Conservation (phyloP, 2,329 filamentous ascomycete species). For the Seiridium unicorne region DNA sequence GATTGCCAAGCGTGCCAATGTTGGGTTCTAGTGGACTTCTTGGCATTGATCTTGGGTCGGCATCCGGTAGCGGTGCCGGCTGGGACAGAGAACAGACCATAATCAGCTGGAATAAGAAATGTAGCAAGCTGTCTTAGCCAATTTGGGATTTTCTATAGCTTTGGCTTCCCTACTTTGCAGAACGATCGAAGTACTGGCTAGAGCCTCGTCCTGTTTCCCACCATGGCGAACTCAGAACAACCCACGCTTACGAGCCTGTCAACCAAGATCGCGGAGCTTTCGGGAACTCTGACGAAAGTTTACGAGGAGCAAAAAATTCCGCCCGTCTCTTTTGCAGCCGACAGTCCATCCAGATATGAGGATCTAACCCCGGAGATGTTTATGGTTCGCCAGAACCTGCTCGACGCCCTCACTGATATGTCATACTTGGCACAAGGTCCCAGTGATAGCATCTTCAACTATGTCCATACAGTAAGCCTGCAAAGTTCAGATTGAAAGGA, state of each 20-base stretch:
- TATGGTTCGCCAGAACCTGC: slow-evolving; percentile 39
- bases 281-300: slow-evolving; percentile 36
- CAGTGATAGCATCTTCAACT: slow-evolving; percentile 48
- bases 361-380: slow-evolving; percentile 41
- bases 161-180: background rate
- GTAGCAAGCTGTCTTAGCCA: no score
- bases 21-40: no score
- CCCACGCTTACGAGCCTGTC: slow-evolving; percentile 41
- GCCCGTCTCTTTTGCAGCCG: slow-evolving; percentile 38
- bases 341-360: slow-evolving; percentile 40
- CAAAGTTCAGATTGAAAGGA: no score
- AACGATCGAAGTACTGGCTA: background rate
- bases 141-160: background rate
- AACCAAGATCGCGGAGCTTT: slow-evolving; percentile 42
- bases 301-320: slow-evolving; percentile 41
- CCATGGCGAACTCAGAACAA: slow-evolving; percentile 27
- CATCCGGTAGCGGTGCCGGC: no score
- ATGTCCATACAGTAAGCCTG: slow-evolving; percentile 34
- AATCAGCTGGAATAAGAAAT: no score
- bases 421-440: slow-evolving; percentile 45
- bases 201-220: slow-evolving; percentile 9
- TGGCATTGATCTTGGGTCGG: no score
- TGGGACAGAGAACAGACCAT: no score
- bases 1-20: no score
- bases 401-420: slow-evolving; percentile 45